Base-by-base conservation (phyloP, 2,329 filamentous ascomycete genomes). In the Lecanicillium sp. region DNA sequence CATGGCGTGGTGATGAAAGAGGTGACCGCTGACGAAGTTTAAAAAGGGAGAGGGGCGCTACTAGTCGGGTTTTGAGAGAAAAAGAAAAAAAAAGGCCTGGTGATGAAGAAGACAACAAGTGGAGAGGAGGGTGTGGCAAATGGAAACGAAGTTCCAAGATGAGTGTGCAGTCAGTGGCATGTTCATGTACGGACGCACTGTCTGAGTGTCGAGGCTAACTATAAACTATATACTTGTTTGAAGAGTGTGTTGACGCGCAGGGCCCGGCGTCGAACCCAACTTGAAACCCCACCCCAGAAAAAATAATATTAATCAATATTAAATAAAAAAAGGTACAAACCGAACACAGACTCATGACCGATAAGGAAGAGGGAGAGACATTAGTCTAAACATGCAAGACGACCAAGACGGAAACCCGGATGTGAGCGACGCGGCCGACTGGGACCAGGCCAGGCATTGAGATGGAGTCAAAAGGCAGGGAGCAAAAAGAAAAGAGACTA, bases 301-400 rank as follows among this genome's bases (percentile, higher is more conserved):
- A 11, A 33, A 19, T 35, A 41, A n/a, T n/a, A n/a, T n/a, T n/a
- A n/a, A n/a, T n/a, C n/a, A n/a, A n/a, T n/a, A n/a, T n/a, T n/a
- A n/a, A n/a, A n/a, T n/a, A n/a, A n/a, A n/a, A n/a, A n/a, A n/a
- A n/a, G n/a, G n/a, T n/a, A n/a, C n/a, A n/a, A n/a, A n/a, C n/a
- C n/a, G n/a, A n/a, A n/a, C 37, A 33, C 4, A 29, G 44, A 35
- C 29, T 29, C 29, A 47, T 47, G 36, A 37, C 20, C 30, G 29
- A 47, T 27, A 40, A 41, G 29, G 15, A 27, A 23, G 19, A 29
- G 8, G 43, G 42, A 23, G 23, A 17, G 19, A 36, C 23, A 37
- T 43, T 23, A 29, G 40, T 5, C 17, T 17, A 12, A 45, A n/a
- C n/a, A 54, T 81, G 75, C 43, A 74, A 75, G 63, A 60, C 19